phyloP scores from a whole-genome alignment of 2,329 filamentous ascomycete species.

The Colletotrichum somersetense region DNA sequence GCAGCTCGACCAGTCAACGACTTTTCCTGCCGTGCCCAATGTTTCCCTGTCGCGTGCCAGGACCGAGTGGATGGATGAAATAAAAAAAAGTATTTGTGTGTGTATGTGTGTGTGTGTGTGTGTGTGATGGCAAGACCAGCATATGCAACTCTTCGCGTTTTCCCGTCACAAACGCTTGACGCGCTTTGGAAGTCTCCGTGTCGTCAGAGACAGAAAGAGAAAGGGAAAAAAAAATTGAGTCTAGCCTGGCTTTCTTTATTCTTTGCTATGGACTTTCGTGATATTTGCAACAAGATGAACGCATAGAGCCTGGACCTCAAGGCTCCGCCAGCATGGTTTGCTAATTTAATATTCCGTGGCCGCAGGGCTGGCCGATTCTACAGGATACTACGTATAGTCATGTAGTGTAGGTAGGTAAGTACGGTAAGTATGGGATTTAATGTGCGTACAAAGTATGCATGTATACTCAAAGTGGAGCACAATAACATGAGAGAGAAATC shows the following conservation, averaged over 20 bases:
- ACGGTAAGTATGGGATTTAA: too few species aligned
- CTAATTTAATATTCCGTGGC: slow-evolving; percentile 23
- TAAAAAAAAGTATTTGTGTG: neutral
- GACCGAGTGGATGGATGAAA: slow-evolving; percentile 22
- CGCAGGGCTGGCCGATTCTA: slow-evolving; percentile 19
- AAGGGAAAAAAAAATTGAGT: too few species aligned
- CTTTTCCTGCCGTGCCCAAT: neutral
- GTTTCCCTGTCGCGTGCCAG: slow-evolving; percentile 33
- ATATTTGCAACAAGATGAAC: neutral
- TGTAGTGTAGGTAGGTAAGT: too few species aligned
- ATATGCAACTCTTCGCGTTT: neutral
- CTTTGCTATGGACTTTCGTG: neutral
- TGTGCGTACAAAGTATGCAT: too few species aligned
- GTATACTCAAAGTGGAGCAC: slow-evolving; percentile 28
- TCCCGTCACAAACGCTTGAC: slow-evolving; percentile 6
- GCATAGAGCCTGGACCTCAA: neutral
- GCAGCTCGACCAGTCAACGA: slow-evolving; percentile 9
- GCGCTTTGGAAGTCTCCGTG: neutral
- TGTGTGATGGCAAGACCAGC: slow-evolving; percentile 2
- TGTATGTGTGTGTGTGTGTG: slow-evolving; percentile 19
- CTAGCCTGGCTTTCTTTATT: neutral
- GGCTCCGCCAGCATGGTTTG: slow-evolving; percentile 21
- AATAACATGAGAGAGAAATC: slow-evolving; percentile 26
- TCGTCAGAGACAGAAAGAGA: neutral
- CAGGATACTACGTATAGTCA: too few species aligned